Evolutionary conservation across 2,329 filamentous ascomycete genomes (phyloP).

Genomic region (Rhynchosporium graminicola): DNA sequence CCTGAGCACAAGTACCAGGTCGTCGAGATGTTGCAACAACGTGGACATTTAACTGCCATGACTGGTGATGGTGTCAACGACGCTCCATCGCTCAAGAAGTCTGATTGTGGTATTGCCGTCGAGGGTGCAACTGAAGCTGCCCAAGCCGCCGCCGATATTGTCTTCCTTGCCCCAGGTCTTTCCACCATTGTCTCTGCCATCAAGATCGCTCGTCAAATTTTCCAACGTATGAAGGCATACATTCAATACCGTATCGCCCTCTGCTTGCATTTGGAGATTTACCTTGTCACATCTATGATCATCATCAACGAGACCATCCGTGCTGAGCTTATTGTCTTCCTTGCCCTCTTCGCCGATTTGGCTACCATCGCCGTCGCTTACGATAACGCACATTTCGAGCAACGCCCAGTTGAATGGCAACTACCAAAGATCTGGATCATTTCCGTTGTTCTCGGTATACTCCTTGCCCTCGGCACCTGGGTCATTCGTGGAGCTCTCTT

Average conservation of each 20-base stretch:
- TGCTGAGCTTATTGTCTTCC: slow-evolving; percentile 74
- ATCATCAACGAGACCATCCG: slow-evolving; percentile 77
- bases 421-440: slow-evolving; percentile 81
- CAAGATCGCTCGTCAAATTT: slow-evolving; percentile 92
- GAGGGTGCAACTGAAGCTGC: slow-evolving; percentile 90
- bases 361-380: slow-evolving; percentile 78
- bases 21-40: slow-evolving; percentile 90
- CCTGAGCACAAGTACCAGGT: slow-evolving; percentile 95
- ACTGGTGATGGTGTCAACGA: slow-evolving; percentile 96
- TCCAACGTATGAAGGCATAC: slow-evolving; percentile 96
- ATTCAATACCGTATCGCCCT: slow-evolving; percentile 94
- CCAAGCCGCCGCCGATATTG: slow-evolving; percentile 88
- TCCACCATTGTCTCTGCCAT: slow-evolving; percentile 90
- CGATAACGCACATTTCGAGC: slow-evolving; percentile 76
- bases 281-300: slow-evolving; percentile 76
- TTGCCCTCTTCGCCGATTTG: slow-evolving; percentile 77
- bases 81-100: slow-evolving; percentile 89
- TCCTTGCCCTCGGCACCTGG: slow-evolving; percentile 73
- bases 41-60: slow-evolving; percentile 93
- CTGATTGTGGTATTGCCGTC: slow-evolving; percentile 91
- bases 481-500: slow-evolving; percentile 70
- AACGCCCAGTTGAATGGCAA: slow-evolving; percentile 77
- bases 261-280: slow-evolving; percentile 85
- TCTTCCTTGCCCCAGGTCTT: slow-evolving; percentile 88
- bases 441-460: slow-evolving; percentile 64